Percentiles rank a stretch among this genome's conserved stretches.
phyloP scores from a whole-genome alignment of 139 green algal genomes.

The Coccomyxa sp. region DNA sequence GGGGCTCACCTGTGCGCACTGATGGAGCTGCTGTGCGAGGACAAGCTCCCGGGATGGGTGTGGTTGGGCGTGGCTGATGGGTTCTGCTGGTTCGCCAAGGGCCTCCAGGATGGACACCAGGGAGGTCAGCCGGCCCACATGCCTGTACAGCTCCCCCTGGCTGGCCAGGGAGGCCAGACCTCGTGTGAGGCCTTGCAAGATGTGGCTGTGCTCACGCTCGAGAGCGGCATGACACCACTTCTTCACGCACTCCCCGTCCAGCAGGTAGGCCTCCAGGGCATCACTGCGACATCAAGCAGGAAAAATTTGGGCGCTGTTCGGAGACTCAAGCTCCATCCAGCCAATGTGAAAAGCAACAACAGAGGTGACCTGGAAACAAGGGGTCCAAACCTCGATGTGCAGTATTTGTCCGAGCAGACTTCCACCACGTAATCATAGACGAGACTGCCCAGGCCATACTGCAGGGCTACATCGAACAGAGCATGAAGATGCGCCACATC shows the following conservation, averaged over 20 bases:
- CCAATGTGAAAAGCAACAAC: neutral
- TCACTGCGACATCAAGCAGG: slow-evolving; percentile 25
- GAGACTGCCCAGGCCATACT: slow-evolving; percentile 41
- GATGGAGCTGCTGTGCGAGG: slow-evolving; percentile 29
- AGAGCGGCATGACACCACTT: slow-evolving; percentile 23
- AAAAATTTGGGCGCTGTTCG: neutral
- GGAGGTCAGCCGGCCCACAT: slow-evolving; percentile 18
- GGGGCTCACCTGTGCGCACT: slow-evolving; percentile 24
- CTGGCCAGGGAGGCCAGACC: slow-evolving; percentile 10
- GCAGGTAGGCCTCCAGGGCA: slow-evolving; percentile 43
- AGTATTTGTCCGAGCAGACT: slow-evolving; percentile 26
- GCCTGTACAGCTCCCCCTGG: slow-evolving; percentile 15
- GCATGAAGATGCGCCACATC: neutral
- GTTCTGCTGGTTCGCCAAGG: slow-evolving; percentile 9
- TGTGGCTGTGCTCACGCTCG: neutral
- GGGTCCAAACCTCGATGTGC: neutral
- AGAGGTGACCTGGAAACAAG: neutral
- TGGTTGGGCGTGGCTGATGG: slow-evolving; percentile 4
- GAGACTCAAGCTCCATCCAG: neutral
- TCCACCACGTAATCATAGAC: slow-evolving; percentile 57
- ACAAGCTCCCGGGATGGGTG: slow-evolving; percentile 17
- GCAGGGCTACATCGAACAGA: slow-evolving; percentile 36
- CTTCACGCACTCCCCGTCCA: slow-evolving; percentile 54
- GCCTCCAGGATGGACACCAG: slow-evolving; percentile 29
- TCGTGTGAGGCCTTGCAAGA: slow-evolving; percentile 1